Evolutionary conservation across 345 rosid species (phyloP), one percentile per base, ranked within the genome.

Genomic region (Lepidium didymum): DNA sequence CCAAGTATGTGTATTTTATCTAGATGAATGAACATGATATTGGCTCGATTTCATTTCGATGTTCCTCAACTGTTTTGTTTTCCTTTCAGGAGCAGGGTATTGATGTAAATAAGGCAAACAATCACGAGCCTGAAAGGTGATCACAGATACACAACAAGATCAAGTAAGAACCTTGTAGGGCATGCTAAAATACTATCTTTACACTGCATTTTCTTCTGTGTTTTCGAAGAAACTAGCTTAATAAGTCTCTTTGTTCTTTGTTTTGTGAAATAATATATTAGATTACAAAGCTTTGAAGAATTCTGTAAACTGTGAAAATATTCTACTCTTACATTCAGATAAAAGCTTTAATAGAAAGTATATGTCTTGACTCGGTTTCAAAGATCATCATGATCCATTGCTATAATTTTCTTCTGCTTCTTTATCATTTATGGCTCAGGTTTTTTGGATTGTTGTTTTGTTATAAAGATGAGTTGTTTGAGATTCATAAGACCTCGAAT

Each of bases 121-220:
- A 86, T 62, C 84, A 78, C 27, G 89, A 91, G 55, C 67, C 81
- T 56, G 80, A 79, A 68, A 82, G 78, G 55, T 84, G 83, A 86
- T 23, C 56, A 2, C 8, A 51, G 46, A 52, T 42, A 16, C 75
- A 29, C 33, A 29, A 67, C 56, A 44, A 84, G 86, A 86, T 62
- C 49, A 62, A 71, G 55, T 44, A 53, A 44, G 62, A 53, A 16
- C 50, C 6, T 44, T 59, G 21, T 58, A 47, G 37, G 76, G 76
- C 37, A 35, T 54, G 62, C 42, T 62, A 55, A 47, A 36, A 43
- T 33, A 34, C 10, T 61, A 18, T 59, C 64, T 33, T 21, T 44
- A 34, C 11, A 15, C 8, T 27, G 41, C 4, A 56, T 25, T 69
- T n/a, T 69, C 18, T 18, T 51, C 31, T 59, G 11, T n/a, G 62